A percentile compares a stretch with the other conserved stretches of the same genome.
These are phyloP conservation scores for Musa beccarii DNA, from an alignment of 176 grass and related monocot species.

Conservation along the genomic window DNA sequence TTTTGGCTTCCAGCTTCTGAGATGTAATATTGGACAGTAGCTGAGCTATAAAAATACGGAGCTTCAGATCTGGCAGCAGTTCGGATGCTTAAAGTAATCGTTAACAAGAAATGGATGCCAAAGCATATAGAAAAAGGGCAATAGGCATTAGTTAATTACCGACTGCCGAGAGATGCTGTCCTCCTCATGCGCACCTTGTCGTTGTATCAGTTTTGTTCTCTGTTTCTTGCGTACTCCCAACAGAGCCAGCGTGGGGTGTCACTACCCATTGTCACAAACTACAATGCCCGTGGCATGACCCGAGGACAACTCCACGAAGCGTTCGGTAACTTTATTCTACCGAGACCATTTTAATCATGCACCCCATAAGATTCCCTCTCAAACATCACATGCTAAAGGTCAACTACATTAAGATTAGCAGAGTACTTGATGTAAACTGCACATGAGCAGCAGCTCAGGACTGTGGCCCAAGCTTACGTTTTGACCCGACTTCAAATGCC, in stretches of 20 bases:
- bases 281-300: neutral
- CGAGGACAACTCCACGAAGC: too few species aligned
- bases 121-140: neutral
- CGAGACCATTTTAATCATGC: neutral
- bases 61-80: neutral
- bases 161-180: neutral
- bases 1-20: too few species aligned
- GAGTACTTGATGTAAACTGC: too few species aligned
- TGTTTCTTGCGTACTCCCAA: neutral
- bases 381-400: too few species aligned
- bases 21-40: too few species aligned
- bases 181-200: neutral
- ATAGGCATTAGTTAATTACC: neutral
- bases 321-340: neutral
- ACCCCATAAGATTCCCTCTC: too few species aligned
- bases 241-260: neutral
- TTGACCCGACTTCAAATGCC: too few species aligned
- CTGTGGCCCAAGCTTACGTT: too few species aligned
- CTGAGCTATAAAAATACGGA: neutral
- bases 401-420: too few species aligned
- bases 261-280: neutral
- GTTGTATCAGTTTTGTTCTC: neutral
- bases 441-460: too few species aligned
- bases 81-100: neutral
- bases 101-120: neutral